A percentile compares a stretch with the other conserved stretches of the same genome.
Conservation (phyloP, 345 rosid species). For the Eucalyptus decipiens region DNA sequence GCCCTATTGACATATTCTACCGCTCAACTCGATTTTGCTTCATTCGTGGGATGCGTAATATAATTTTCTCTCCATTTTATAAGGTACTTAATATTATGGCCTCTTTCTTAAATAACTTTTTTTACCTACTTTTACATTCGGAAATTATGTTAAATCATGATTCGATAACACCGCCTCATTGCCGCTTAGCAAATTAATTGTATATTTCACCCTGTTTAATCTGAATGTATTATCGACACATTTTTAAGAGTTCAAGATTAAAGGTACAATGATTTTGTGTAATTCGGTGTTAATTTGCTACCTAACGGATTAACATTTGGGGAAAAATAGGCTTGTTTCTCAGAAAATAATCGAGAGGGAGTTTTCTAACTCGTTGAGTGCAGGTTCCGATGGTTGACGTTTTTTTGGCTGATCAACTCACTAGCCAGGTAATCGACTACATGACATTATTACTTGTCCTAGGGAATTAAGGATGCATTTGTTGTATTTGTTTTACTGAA, state of each 20-base stretch:
- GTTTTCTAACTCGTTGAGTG: background rate
- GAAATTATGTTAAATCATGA: background rate
- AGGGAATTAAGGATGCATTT: background rate
- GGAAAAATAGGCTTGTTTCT: too few relatives aligned
- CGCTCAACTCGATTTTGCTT: constrained; percentile 83
- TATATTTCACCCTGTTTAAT: background rate
- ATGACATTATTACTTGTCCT: background rate
- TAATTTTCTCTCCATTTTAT: constrained; percentile 79
- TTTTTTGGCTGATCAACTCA: constrained; percentile 98
- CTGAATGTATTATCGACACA: background rate
- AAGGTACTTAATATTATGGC: constrained; percentile 26
- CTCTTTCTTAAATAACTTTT: background rate
- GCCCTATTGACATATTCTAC: constrained; percentile 76
- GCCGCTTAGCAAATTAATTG: background rate
- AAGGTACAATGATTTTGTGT: background rate
- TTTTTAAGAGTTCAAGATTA: too few relatives aligned
- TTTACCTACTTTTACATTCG: background rate
- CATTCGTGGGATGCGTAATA: constrained; percentile 68
- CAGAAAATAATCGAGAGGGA: background rate
- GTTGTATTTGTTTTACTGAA: background rate
- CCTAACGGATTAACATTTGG: background rate
- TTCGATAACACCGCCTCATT: background rate
- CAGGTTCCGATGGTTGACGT: constrained; percentile 91
- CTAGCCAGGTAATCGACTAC: constrained; percentile 62
- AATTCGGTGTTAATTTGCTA: background rate